Conservation (phyloP, 2,329 filamentous ascomycete genomes). For the Dactylonectria macrodidyma region DNA sequence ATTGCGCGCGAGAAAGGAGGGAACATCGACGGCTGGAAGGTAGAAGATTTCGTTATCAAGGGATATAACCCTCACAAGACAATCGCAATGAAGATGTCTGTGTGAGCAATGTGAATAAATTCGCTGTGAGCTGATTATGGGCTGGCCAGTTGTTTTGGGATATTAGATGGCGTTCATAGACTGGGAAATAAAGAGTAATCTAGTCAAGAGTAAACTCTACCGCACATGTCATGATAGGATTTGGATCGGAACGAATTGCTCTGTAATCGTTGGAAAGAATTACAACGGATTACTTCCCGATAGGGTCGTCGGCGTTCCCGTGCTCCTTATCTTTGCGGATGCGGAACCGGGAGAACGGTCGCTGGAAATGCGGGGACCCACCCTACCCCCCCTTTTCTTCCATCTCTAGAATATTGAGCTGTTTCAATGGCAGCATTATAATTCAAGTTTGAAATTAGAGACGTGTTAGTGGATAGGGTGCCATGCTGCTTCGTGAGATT, state of each 20-base stretch:
- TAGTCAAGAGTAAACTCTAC: not conserved
- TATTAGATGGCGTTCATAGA: constrained; percentile 40
- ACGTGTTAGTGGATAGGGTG: not conserved
- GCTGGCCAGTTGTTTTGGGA: constrained; percentile 21
- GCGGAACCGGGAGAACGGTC: not conserved
- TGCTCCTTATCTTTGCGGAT: not conserved
- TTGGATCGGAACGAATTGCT: not conserved
- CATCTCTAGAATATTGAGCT: not conserved
- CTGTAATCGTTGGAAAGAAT: too few relatives aligned
- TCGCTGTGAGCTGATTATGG: not conserved
- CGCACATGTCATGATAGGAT: not conserved
- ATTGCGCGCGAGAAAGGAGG: constrained; percentile 78
- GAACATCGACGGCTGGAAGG: constrained; percentile 90
- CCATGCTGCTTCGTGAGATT: constrained; percentile 24
- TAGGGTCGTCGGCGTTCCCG: constrained; percentile 1
- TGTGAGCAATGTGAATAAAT: constrained; percentile 56
- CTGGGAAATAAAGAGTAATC: constrained; percentile 1
- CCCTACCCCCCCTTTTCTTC: not conserved
- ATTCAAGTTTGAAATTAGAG: not conserved
- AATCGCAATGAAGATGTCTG: constrained; percentile 99
- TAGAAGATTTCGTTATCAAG: constrained; percentile 88
- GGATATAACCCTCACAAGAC: constrained; percentile 93
- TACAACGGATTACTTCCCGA: not conserved
- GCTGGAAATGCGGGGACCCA: not conserved
- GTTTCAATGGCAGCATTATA: not conserved